phyloP scores from a whole-genome alignment of 2,329 filamentous ascomycete species.

The Microdochium nivale region DNA sequence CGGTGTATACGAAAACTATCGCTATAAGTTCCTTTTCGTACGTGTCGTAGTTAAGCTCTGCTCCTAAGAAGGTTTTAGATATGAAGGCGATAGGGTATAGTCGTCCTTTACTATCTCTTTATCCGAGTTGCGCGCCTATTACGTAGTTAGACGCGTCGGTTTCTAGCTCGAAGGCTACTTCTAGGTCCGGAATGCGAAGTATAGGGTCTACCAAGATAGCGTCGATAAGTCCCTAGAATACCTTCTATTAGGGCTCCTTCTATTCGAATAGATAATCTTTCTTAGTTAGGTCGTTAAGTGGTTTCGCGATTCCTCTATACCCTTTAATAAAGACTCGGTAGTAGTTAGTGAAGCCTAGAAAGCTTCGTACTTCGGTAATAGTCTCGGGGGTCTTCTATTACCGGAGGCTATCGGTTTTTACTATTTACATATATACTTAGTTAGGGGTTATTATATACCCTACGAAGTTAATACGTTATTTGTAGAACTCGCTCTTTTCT shows the following conservation, averaged over 20 bases:
- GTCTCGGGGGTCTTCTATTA: slow-evolving; percentile 8
- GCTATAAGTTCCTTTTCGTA: slow-evolving; percentile 25
- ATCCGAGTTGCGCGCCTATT: slow-evolving; percentile 1
- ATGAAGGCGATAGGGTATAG: slow-evolving; percentile 8
- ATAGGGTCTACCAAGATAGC: not conserved
- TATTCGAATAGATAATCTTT: slow-evolving; percentile 2
- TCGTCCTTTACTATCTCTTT: slow-evolving; percentile 1
- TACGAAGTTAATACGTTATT: slow-evolving; percentile 17
- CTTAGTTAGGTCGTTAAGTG: slow-evolving; percentile 7
- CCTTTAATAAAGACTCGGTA: slow-evolving; percentile 19
- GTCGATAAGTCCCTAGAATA: slow-evolving; percentile 1
- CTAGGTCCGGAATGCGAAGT: not conserved
- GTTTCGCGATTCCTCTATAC: slow-evolving; percentile 10
- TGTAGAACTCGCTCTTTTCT: slow-evolving; percentile 21
- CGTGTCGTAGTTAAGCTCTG: slow-evolving; percentile 21
- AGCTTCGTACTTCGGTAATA: slow-evolving; percentile 9
- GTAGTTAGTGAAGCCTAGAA: slow-evolving; percentile 24
- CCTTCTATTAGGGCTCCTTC: not conserved
- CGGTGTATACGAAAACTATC: slow-evolving; percentile 16
- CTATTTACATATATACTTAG: slow-evolving; percentile 15
- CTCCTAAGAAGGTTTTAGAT: slow-evolving; percentile 6
- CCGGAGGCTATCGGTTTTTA: slow-evolving; percentile 14
- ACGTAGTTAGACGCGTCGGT: slow-evolving; percentile 12
- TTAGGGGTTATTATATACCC: slow-evolving; percentile 15
- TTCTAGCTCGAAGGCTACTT: slow-evolving; percentile 11